Base-by-base conservation (phyloP, 176 grass and related monocot species). In the Avena eriantha region DNA sequence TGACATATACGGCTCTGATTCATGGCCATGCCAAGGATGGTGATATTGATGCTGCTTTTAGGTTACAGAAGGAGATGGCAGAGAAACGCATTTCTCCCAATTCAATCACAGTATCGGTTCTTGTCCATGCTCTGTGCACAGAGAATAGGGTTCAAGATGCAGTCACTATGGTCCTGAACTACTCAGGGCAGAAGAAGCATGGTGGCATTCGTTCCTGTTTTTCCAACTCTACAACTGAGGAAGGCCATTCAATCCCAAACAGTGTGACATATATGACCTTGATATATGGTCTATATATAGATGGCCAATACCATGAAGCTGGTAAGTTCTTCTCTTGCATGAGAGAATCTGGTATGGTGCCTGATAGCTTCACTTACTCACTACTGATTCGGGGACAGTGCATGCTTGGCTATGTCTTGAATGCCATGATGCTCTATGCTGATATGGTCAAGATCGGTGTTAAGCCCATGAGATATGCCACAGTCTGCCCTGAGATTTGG, bases 381-480 rank as follows among this genome's bases (percentile, higher is more conserved):
- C 24, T 89, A 66, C 73, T 92, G 59, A 92, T 92, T 46, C 83
- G 87, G 65, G 90, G 90, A 46, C 79, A 89, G 73, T 92, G 90
- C 83, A 86, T 92, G 29, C 83, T 92, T 83, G 86, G 87, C 66
- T 79, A 79, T 92, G 87, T 92, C 79, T 79, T 89, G 24, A 89
- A 92, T 80, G 90, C 90, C 46, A 89, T 89, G 83, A 86, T 86
- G 87, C 87, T 89, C 56, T 92, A 92, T 86, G 86, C 87, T 80
- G 90, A 86, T 89, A 89, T 92, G 86, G 31, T 92, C 68, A 92
- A 92, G 67, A 56, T 80, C 8, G 87, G 90, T 58, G 83, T 79
- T 83, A 89, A 92, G 64, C 86, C 78, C 51, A 82, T 53, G 14
- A 88, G 34, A 58, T 33, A 80, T 50, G 54, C 18, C 5, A 56